phyloP scores from a whole-genome alignment of 2,329 filamentous ascomycete species.

The Chaetomium strumarium region DNA sequence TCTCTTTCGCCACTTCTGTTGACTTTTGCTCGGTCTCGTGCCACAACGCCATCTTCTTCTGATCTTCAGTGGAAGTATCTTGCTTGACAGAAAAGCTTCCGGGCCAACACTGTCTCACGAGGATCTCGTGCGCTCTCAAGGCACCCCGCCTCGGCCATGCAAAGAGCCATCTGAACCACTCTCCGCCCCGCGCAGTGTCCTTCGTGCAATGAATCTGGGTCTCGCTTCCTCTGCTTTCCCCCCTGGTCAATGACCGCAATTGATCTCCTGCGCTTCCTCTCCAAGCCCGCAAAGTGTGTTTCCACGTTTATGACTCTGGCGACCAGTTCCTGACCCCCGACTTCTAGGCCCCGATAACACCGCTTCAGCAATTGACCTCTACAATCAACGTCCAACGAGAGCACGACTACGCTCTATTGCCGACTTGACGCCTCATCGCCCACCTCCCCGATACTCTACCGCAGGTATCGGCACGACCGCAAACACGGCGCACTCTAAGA shows the following conservation, averaged over 20 bases:
- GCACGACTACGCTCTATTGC: not conserved
- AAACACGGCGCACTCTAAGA: constrained; percentile 50
- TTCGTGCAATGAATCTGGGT: not conserved
- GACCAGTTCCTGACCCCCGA: constrained; percentile 2
- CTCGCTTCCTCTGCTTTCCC: constrained; percentile 18
- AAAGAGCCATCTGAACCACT: constrained; percentile 2
- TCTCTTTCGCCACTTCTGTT: not conserved
- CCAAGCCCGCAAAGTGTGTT: constrained; percentile 85
- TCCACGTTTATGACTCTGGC: not conserved
- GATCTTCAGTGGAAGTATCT: too few relatives aligned
- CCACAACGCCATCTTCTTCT: too few relatives aligned
- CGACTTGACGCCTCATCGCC: too few relatives aligned
- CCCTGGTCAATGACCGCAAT: constrained; percentile 68
- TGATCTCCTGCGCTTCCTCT: constrained; percentile 87
- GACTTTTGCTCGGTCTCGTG: too few relatives aligned
- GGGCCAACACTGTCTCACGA: not conserved
- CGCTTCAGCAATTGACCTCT: constrained; percentile 22
- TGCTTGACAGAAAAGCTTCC: not conserved
- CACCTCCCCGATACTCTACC: constrained; percentile 68
- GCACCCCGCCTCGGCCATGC: constrained; percentile 9
- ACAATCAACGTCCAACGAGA: not conserved
- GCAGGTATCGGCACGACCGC: constrained; percentile 69
- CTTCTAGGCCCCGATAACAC: constrained; percentile 56
- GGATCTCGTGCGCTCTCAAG: not conserved
- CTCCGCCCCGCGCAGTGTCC: constrained; percentile 1